These are phyloP conservation scores for Colletotrichum karsti DNA, from an alignment of 2,329 filamentous ascomycete genomes.

Conservation along the genomic window DNA sequence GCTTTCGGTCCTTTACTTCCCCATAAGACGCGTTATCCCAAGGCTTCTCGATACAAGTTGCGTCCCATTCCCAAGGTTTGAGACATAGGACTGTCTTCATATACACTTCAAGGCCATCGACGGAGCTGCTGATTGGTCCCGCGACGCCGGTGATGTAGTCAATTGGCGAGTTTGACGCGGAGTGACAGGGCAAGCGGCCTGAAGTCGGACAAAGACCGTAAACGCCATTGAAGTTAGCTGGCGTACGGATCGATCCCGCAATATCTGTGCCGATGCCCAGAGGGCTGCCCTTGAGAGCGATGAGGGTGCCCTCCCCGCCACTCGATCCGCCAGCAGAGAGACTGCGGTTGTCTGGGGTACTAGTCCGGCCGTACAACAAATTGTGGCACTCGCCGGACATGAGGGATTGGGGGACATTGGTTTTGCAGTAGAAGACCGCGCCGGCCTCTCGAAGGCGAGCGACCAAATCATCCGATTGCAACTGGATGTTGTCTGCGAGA, in stretches of 20 bases:
- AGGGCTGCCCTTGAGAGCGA: conserved; percentile 48
- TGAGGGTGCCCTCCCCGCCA: conserved; percentile 59
- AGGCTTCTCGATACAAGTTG: conserved; percentile 35
- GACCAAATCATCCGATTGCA: conserved; percentile 61
- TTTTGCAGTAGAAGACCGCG: conserved; percentile 73
- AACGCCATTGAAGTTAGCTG: conserved; percentile 41
- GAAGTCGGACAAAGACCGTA: conserved; percentile 30
- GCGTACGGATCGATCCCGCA: conserved; percentile 48
- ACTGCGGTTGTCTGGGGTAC: conserved; percentile 69
- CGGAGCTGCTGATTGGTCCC: conserved; percentile 41
- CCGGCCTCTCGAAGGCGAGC: conserved; percentile 64
- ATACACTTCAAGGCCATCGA: conserved; percentile 44
- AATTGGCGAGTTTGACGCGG: not conserved
- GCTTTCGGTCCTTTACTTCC: conserved; percentile 25
- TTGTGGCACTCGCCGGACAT: conserved; percentile 66
- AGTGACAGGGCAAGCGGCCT: conserved; percentile 15
- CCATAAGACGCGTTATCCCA: not conserved
- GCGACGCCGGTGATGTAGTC: conserved; percentile 23
- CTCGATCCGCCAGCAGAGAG: conserved; percentile 70
- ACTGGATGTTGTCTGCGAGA: conserved; percentile 49
- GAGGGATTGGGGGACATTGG: conserved; percentile 70
- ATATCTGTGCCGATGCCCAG: conserved; percentile 51
- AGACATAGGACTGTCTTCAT: conserved; percentile 33
- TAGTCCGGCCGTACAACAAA: conserved; percentile 62
- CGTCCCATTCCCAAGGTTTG: not conserved